Base-by-base conservation (phyloP, 2,329 filamentous ascomycete genomes). In the Lachnellula willkommii region DNA sequence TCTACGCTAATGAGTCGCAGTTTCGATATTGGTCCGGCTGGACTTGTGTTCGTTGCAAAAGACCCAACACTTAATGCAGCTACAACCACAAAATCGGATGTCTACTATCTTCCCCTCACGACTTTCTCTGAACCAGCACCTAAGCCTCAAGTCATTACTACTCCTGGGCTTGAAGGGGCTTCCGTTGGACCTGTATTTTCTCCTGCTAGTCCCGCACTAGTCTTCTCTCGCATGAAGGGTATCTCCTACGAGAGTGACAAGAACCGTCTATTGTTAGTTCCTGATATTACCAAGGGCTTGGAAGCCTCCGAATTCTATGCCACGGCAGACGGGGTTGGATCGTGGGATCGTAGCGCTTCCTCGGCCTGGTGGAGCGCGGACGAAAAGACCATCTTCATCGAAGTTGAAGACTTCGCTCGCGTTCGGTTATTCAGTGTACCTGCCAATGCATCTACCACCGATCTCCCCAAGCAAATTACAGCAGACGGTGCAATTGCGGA, bases 211-310 rank as follows among this genome's bases (percentile, higher is more conserved):
- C 79, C 76, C 35, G 79, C 80, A 58, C 74, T 92, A 22, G 89
- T 83, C 1, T 95, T 95, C 69, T 76, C 89, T 42, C 84, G 87
- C 59, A 94, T 93, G 89, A 79, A 80, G 57, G 79, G 79, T 48
- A 78, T 82, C 50, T 82, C 86, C 54, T 95, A 95, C 68, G 90
- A 96, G 71, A 81, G 86, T 14, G 90, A 95, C 73, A 87, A 87
- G 70, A 80, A 85, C 46, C 80, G 83, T 36, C 74, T 90, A 5
- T 72, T 90, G 61, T 71, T 89, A 4, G 71, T 89, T 8, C 77
- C 80, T 1, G 79, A 89, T 61, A 73, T 88, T 47, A 69, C 69
- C 11, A 77, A 82, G 53, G 70, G 81, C 11, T 74, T 74, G 57
- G 77, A 77, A 50, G 79, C 83, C 14, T 74, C 80, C 54, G 82